A percentile compares a stretch with the other conserved stretches of the same genome.
Conservation (phyloP, 768 basidiomycete species). For the Boletus insuetus region DNA sequence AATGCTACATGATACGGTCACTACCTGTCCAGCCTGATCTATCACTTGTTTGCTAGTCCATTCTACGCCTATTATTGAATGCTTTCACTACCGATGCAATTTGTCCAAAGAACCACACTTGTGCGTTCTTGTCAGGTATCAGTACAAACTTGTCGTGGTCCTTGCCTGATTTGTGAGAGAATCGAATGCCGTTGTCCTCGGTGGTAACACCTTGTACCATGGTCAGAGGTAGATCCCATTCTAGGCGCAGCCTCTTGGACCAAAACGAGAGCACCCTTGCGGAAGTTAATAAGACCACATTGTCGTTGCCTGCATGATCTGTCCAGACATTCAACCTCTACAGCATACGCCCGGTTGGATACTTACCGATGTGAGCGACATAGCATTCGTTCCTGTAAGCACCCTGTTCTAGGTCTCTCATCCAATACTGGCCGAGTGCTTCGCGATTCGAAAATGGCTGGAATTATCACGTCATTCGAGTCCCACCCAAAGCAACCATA, state of each 20-base stretch:
- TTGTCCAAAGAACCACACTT: conserved; percentile 79
- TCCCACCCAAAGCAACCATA: not conserved
- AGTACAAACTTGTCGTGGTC: conserved; percentile 75
- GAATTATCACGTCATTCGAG: not conserved
- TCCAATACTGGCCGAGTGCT: conserved; percentile 94
- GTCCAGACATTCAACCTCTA: conserved; percentile 11
- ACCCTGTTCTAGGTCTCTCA: conserved; percentile 91
- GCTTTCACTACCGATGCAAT: conserved; percentile 73
- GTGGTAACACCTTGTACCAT: conserved; percentile 85
- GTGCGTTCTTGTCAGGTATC: conserved; percentile 71
- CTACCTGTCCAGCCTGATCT: conserved; percentile 8
- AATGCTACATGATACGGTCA: conserved; percentile 22
- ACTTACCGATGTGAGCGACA: conserved; percentile 87
- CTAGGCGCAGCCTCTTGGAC: conserved; percentile 78
- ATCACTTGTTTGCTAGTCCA: conserved; percentile 45
- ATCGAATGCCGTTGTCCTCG: conserved; percentile 88
- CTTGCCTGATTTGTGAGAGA: conserved; percentile 74
- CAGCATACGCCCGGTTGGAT: not conserved
- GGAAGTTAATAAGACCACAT: conserved; percentile 75
- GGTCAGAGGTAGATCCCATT: conserved; percentile 89
- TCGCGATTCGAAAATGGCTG: conserved; percentile 90
- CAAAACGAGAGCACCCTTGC: conserved; percentile 79
- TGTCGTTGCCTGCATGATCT: conserved; percentile 81
- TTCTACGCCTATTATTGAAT: conserved; percentile 70
- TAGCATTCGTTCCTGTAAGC: conserved; percentile 81